Conservation (phyloP, 129 eudicot genomes). For the Heracleum sosnowskyi region DNA sequence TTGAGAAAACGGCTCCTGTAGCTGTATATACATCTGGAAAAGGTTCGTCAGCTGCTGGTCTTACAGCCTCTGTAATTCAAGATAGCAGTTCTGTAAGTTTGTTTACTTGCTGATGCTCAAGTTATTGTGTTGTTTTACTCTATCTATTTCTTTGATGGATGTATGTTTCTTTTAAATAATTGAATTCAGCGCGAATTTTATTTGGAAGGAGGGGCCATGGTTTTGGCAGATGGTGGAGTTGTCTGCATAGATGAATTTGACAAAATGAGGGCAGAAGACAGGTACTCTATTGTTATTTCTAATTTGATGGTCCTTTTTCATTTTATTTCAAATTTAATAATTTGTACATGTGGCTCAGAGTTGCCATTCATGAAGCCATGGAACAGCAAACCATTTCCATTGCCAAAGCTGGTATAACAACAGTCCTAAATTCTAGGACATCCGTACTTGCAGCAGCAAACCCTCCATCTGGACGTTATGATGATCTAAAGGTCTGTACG, state of each 20-base stretch:
- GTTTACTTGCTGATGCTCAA: neutral
- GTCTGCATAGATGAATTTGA: conserved; percentile 99
- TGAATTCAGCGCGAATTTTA: conserved; percentile 79
- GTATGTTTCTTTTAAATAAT: neutral
- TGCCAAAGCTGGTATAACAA: conserved; percentile 98
- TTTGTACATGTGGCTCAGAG: conserved; percentile 39
- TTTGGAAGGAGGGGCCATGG: conserved; percentile 99
- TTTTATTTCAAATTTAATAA: neutral
- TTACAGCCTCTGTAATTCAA: conserved; percentile 94
- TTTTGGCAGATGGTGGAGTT: conserved; percentile 99
- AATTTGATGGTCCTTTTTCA: neutral
- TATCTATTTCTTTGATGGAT: neutral
- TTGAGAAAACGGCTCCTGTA: conserved; percentile 98
- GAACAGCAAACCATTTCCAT: conserved; percentile 99
- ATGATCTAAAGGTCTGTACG: conserved; percentile 72
- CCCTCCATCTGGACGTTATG: conserved; percentile 99
- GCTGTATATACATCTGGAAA: conserved; percentile 98
- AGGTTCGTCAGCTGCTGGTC: conserved; percentile 99
- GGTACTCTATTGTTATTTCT: conserved; percentile 29
- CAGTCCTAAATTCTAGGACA: conserved; percentile 95
- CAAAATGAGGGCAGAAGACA: conserved; percentile 99
- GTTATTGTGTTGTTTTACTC: neutral
- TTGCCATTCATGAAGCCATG: conserved; percentile 99
- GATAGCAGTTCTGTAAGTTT: conserved; percentile 85
- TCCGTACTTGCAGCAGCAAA: conserved; percentile 99